A percentile compares a stretch with the other conserved stretches of the same genome.
These are phyloP conservation scores for Populus euphratica DNA, from an alignment of 345 rosid species.

Conservation along the genomic window DNA sequence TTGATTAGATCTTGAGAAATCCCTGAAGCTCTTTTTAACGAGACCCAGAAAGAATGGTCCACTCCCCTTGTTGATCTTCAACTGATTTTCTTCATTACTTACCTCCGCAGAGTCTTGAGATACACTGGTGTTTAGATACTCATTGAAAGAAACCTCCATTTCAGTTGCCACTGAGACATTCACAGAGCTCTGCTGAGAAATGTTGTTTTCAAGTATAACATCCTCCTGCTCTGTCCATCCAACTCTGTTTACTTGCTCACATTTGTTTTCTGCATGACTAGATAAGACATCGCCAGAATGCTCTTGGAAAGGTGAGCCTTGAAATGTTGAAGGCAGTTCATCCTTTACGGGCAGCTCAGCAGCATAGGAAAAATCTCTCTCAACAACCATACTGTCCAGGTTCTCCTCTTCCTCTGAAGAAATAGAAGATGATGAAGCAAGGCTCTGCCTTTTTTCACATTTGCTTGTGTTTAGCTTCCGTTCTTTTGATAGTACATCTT, in stretches of 20 bases:
- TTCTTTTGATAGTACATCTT: slow-evolving; percentile 11
- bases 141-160: slow-evolving; percentile 18
- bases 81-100: not conserved
- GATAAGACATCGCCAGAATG: not conserved
- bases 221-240: slow-evolving; percentile 1
- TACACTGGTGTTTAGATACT: not conserved
- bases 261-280: not conserved
- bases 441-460: slow-evolving; percentile 16
- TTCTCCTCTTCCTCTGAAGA: slow-evolving; percentile 30
- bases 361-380: slow-evolving; percentile 17
- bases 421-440: slow-evolving; percentile 24
- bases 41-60: slow-evolving; percentile 14
- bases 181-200: not conserved
- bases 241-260: slow-evolving; percentile 12
- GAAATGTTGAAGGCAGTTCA: not conserved
- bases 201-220: not conserved
- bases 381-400: slow-evolving; percentile 5
- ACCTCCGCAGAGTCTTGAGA: slow-evolving; percentile 18
- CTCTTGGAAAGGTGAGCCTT: not conserved
- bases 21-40: slow-evolving; percentile 18
- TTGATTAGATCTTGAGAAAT: slow-evolving; percentile 14
- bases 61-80: slow-evolving; percentile 1
- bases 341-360: slow-evolving; percentile 13
- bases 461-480: slow-evolving; percentile 18
- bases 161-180: slow-evolving; percentile 18